Evolutionary conservation across 257 asterid species (phyloP), one percentile per base, ranked within the genome.

Genomic region (Avicennia marina): DNA sequence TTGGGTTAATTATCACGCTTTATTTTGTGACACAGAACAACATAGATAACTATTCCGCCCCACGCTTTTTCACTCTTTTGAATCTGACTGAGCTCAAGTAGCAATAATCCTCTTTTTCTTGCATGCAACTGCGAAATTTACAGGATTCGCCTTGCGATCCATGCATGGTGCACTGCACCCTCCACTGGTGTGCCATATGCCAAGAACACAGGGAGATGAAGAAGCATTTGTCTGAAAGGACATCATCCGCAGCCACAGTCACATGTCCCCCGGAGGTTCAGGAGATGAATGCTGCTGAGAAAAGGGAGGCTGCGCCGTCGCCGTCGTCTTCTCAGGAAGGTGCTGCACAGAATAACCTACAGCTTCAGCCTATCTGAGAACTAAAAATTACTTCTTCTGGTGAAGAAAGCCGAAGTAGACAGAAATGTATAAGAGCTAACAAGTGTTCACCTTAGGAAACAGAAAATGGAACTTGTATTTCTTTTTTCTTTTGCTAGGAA

Each of bases 181-280:
- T 86, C 26, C 95, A 89, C 62, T 84, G 95, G 97, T 86, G 97
- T 65, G 97, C 97, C 6, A 55, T 86, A 56, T 89, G 97, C 67
- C 97, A 89, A 25, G 97, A 89, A 60, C 77, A 78, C 10, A 67
- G 97, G 60, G 95, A 89, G 74, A 66, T 78, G 83, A 80, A 66
- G 53, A 56, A 68, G 12, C 90, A 75, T 60, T 59, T 89, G 2
- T 55, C 71, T 7, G 81, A 78, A 5, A 52, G 49, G 40, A 11
- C 1, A 2, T 3, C 36, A 1, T n/a, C 67, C 0, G 57, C 66
- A 4, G n/a, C 59, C 39, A 79, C 91, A 0, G 53, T 71, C 8
- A 39, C 75, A 13, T 56, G 71, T 4, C 94, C 97, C 4, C 97
- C 97, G 2, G 42, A 66, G 19, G 43, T 73, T 31, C 95, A 86